Base-by-base conservation (phyloP, 2,329 filamentous ascomycete genomes). In the Orbilia quercus region DNA sequence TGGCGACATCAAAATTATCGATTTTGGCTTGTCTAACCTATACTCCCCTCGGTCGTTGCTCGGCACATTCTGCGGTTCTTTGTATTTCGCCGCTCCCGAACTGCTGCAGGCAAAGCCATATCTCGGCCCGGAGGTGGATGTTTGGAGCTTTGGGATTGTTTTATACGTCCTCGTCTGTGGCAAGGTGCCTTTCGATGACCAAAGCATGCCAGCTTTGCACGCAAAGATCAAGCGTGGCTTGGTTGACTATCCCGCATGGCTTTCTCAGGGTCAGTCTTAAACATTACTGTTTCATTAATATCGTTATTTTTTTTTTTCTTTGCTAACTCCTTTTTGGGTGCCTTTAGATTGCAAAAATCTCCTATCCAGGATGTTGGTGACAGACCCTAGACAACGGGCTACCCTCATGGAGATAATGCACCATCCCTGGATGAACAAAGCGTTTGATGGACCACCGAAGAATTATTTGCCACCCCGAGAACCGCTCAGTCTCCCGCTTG, bases 11-110 rank as follows among this genome's bases (percentile, higher is more conserved):
- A 99, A 99, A 84, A 99, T 99, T 82, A 95, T 95, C 78, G 95
- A 99, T 82, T 99, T 99, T 78, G 95, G 95, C 67, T 84, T 99
- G 69, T 98, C 94, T 84, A 99, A 99, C 80, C 98, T 99, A 82
- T 99, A 99, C 93, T 98, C 95, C 0, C 95, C 99, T 80, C 95
- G 95, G 28, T 99, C 99, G 80, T 98, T 99, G 80, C 87, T 99
- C 78, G 97, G 97, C 83, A 99, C 95, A 0, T 98, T 93, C 80
- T 99, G 95, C 79, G 95, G 95, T 59, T 98, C 93, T 79, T 94
- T 95, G 50, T 99, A 99, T 81, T 99, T 99, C 81, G 95, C 95
- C 14, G 95, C 95, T 0, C 95, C 95, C 6, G 95, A 99, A 81
- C 94, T 99, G 73, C 98, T 99, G 79, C 95, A 93, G 65, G 95